Base-by-base conservation (phyloP, 345 rosid genomes). In the Cardamine chenopodiifolia region DNA sequence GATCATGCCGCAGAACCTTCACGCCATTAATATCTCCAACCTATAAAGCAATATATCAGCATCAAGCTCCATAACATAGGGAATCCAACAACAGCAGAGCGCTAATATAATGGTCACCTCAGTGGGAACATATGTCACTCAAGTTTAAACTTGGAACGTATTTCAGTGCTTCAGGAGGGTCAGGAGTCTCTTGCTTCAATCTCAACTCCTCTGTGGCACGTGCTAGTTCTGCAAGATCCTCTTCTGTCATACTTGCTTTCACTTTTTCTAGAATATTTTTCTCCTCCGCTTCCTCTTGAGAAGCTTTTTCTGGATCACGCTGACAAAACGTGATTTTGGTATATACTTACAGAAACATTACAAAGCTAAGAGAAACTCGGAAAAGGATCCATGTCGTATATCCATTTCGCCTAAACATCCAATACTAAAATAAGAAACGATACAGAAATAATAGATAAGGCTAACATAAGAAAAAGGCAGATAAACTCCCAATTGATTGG, bases 331-430 rank as follows among this genome's bases (percentile, higher is more conserved):
- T 31, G n/a, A n/a, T 22, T 61, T 77, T 66, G 47, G 70, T 66
- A 75, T 78, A 56, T 17, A 66, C 57, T 4, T 69, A 44, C 13
- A 56, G 64, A 40, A 35, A 71, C 32, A 66, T 9, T 72, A 39
- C 12, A 48, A 37, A 39, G 71, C 45, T 32, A 63, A 68, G 10
- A 18, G 5, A 72, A 76, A 45, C 10, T 52, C 32, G 8, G n/a
- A n/a, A n/a, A 90, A 71, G 99, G 99, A 86, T 92, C 85, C 97
- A 87, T 83, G 78, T 92, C 99, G 82, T 95, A 95, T 83, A 95
- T 95, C 99, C 99, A 90, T 83, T 95, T 95, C 35, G 93, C 89
- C 97, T 91, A 66, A 66, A 71, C 55, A 77, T 19, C 73, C 75
- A 74, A 70, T 37, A 78, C 17, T 25, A 20, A 76, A 72, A 74